Base-by-base conservation (phyloP, 2,329 filamentous ascomycete genomes). In the Cytospora paraplurivora region DNA sequence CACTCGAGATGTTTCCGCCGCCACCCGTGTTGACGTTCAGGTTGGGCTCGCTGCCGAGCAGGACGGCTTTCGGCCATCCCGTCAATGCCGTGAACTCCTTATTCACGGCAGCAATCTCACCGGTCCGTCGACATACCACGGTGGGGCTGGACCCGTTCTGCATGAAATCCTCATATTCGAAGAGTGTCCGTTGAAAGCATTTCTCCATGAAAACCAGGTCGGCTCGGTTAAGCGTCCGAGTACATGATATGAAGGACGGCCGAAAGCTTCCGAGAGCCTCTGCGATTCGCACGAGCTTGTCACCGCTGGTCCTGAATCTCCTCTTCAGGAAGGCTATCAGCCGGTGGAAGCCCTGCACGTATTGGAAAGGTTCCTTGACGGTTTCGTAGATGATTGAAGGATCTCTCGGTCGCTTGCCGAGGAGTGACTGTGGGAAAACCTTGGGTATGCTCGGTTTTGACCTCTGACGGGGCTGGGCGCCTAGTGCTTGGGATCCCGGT, bases 141-240 rank as follows among this genome's bases (percentile, higher is more conserved):
- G 93, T 96, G 0, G 95, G 95, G 4, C 93, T 96, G 47, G 92
- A 92, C 66, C 90, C 92, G 67, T 92, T 88, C 63, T 91, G 88
- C 79, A 97, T 90, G 69, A 96, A 95, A 68, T 96, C 92, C 73
- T 98, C 92, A 71, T 96, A 96, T 73, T 97, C 93, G 72, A 93
- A 92, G 12, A 98, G 81, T 0, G 92, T 96, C 44, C 95, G 87
- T 76, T 99, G 95, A 73, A 98, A 92, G 71, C 91, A 96, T 77
- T 96, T 96, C 75, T 99, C 95, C 90, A 97, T 97, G 75, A 98
- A 97, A 27, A 99, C 88, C 34, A 98, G 81, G 75, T 99, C 95
- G 71, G 95, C 89, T 19, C 88, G 83, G 68, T 92, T 93, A 66
- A 98, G 80, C n/a, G 92, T 93, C 71, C 91, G 91, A 21, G 92